Evolutionary conservation across 2,329 filamentous ascomycete species (phyloP).

Genomic region (Fusarium virguliforme): DNA sequence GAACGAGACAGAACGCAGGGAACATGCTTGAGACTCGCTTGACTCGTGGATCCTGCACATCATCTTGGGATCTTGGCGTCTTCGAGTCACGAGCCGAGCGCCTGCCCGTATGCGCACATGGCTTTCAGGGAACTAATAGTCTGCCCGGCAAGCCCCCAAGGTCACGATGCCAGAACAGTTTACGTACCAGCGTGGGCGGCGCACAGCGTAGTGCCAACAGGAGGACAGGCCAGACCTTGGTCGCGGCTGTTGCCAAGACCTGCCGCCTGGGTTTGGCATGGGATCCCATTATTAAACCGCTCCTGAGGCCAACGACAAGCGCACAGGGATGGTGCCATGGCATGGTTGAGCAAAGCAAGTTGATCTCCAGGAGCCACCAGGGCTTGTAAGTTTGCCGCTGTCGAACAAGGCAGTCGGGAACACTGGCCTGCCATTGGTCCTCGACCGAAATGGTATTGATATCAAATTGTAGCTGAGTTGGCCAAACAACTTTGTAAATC

Average conservation of each 20-base stretch:
- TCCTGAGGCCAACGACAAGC: conserved; percentile 26
- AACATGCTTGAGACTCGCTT: conserved; percentile 50
- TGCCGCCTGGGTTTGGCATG: conserved; percentile 31
- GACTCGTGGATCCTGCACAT: conserved; percentile 58
- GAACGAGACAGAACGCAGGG: conserved; percentile 33
- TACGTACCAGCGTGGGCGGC: conserved; percentile 35
- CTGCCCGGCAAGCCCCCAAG: conserved; percentile 12
- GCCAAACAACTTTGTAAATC: conserved; percentile 8
- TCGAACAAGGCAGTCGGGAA: conserved; percentile 20
- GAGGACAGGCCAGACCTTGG: conserved; percentile 36
- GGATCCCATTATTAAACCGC: conserved; percentile 31
- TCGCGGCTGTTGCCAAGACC: conserved; percentile 43
- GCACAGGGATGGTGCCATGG: conserved; percentile 31
- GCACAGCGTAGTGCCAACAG: conserved; percentile 29
- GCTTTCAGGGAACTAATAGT: conserved; percentile 29
- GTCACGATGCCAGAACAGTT: conserved; percentile 37
- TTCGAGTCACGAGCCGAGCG: conserved; percentile 50
- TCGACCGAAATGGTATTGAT: conserved; percentile 14
- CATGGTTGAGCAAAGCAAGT: conserved; percentile 36
- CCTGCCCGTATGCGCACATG: conserved; percentile 38
- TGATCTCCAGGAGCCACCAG: conserved; percentile 14
- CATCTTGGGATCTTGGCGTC: conserved; percentile 49
- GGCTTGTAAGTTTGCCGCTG: conserved; percentile 12
- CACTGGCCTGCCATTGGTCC: conserved; percentile 14
- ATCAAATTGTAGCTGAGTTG: conserved; percentile 12